Percentiles rank a stretch among this genome's conserved stretches.
Conservation (phyloP, 805 yeast species). For the Metschnikowia orientalis region DNA sequence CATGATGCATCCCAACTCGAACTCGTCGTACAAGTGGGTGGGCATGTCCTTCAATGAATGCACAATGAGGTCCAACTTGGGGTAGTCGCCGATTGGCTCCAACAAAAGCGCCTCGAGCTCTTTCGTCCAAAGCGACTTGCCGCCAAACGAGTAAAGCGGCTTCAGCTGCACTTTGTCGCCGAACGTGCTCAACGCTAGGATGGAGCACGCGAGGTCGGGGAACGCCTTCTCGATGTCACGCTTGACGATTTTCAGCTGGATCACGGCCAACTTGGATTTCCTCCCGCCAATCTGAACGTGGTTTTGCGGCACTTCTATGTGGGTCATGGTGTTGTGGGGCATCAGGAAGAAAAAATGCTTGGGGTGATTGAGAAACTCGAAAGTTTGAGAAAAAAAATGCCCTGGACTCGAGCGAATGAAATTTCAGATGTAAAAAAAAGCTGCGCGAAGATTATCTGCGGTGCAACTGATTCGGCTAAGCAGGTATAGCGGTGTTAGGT, state of each 20-base stretch:
- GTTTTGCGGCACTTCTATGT: constrained; percentile 23
- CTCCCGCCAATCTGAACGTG: constrained; percentile 76
- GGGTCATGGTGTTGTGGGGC: constrained; percentile 22
- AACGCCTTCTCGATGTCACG: constrained; percentile 51
- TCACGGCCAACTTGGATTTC: constrained; percentile 80
- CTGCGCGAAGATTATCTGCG: constrained; percentile 2
- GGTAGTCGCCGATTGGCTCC: constrained; percentile 54
- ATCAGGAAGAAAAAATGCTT: constrained; percentile 9
- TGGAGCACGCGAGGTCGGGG: constrained; percentile 67
- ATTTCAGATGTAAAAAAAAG: constrained; percentile 1
- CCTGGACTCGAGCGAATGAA: constrained; percentile 3
- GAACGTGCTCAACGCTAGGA: constrained; percentile 75
- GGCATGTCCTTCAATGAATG: constrained; percentile 95
- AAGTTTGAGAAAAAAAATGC: constrained; percentile 5
- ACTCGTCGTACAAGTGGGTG: constrained; percentile 83
- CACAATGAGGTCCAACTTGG: constrained; percentile 80
- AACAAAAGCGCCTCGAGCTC: constrained; percentile 80
- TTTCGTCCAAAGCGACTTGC: constrained; percentile 94
- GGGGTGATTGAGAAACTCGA: constrained; percentile 4
- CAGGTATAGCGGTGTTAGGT: no score
- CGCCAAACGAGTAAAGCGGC: constrained; percentile 93
- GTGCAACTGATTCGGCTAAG: no score
- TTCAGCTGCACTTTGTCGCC: constrained; percentile 85
- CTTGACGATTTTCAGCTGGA: constrained; percentile 75
- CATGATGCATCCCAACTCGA: constrained; percentile 81